Percentiles rank a stretch among this genome's conserved stretches.
Evolutionary conservation across 495 filamentous ascomycete species (phyloP).

Genomic region (Podospora fimiseda): DNA sequence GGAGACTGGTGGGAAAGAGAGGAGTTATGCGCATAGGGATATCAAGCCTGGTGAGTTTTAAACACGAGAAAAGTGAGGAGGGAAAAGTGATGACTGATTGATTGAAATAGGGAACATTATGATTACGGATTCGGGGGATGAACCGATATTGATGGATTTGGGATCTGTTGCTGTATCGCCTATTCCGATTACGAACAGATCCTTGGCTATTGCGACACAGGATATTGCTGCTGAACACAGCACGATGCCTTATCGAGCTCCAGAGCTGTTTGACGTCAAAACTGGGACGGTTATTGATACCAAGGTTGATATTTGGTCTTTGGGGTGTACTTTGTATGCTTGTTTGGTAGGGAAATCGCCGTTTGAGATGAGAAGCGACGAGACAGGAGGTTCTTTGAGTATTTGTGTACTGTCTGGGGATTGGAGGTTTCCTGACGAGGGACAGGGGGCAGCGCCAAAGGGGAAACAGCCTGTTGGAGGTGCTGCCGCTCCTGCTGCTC

Average conservation of each 20-base stretch:
- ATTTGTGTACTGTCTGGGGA: slow-evolving; percentile 88
- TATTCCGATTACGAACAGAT: slow-evolving; percentile 86
- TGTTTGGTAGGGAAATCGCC: slow-evolving; percentile 93
- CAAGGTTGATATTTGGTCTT: slow-evolving; percentile 96
- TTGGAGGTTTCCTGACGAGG: slow-evolving; percentile 90
- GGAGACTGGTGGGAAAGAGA: slow-evolving; percentile 56
- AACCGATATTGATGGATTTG: slow-evolving; percentile 96
- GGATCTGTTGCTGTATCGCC: slow-evolving; percentile 86
- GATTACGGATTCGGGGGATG: slow-evolving; percentile 80
- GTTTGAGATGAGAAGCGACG: slow-evolving; percentile 90
- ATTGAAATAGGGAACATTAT: slow-evolving; percentile 66
- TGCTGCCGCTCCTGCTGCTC: background rate
- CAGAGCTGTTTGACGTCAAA: slow-evolving; percentile 96
- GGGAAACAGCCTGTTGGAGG: slow-evolving; percentile 41
- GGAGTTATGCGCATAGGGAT: slow-evolving; percentile 91
- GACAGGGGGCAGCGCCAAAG: slow-evolving; percentile 46
- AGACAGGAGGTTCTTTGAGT: slow-evolving; percentile 88
- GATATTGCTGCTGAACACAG: slow-evolving; percentile 92
- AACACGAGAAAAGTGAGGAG: background rate
- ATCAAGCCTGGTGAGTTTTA: slow-evolving; percentile 78
- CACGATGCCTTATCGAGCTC: slow-evolving; percentile 97
- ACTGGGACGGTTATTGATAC: slow-evolving; percentile 89
- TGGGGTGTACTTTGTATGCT: slow-evolving; percentile 93
- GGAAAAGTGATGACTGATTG: background rate
- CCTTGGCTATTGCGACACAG: slow-evolving; percentile 83